Conservation (phyloP, 345 rosid species). For the Punica granatum region DNA sequence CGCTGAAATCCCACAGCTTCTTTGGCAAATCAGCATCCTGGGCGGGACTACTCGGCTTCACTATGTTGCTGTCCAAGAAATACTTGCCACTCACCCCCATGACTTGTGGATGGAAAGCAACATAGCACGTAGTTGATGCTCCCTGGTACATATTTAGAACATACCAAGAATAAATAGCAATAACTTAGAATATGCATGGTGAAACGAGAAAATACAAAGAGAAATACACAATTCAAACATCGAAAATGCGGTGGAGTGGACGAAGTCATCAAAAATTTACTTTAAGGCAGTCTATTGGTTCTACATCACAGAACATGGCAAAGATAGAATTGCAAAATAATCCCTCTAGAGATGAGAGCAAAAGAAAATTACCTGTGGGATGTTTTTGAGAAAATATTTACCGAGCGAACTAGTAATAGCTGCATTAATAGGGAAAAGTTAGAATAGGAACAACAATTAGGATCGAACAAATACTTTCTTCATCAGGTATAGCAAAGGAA, state of each 20-base stretch:
- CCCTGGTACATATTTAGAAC: conserved; percentile 34
- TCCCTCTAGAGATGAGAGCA: background rate
- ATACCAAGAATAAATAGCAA: background rate
- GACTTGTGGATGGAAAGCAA: conserved; percentile 59
- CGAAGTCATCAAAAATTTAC: too few species aligned
- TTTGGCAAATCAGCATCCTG: conserved; percentile 40
- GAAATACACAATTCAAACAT: background rate
- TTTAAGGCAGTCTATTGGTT: too few species aligned
- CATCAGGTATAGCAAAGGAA: background rate
- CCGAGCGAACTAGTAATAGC: conserved; percentile 33
- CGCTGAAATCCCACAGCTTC: conserved; percentile 66
- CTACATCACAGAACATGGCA: background rate
- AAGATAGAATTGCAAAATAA: background rate
- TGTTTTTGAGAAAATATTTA: conserved; percentile 40
- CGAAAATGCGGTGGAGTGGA: too few species aligned
- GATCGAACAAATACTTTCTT: background rate
- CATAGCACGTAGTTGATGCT: conserved; percentile 77
- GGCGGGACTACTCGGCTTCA: conserved; percentile 30
- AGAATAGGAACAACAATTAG: background rate
- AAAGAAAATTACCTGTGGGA: conserved; percentile 47
- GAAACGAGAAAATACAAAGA: background rate
- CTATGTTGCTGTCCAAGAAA: conserved; percentile 44
- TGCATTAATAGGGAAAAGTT: conserved; percentile 16
- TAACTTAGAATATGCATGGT: background rate
- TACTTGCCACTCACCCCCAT: conserved; percentile 61